Base-by-base conservation (phyloP, 352 stramenopile species). In the Phytophthora pisi region DNA sequence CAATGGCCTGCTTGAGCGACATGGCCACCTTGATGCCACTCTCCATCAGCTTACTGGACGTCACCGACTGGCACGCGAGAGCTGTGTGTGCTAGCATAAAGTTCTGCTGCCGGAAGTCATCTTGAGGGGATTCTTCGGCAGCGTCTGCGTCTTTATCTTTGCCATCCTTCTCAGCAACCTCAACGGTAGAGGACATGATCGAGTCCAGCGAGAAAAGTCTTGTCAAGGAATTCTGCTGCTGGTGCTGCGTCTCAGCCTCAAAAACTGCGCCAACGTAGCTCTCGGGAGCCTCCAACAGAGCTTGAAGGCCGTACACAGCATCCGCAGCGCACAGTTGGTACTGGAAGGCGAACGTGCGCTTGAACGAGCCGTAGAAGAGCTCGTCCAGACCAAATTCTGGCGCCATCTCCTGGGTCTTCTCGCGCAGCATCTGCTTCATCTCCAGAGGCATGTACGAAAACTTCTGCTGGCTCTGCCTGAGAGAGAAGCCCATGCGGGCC, bases 401-500 rank as follows among this genome's bases (percentile, higher is more conserved):
- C 3, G 82, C 91, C 78, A 98, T 92, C 51, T 98, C 92, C 43
- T 91, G 79, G 16, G 98, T 91, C 68, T 97, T 97, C 49, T 97
- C 87, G 18, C 90, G 91, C 28, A 99, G 80, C 72, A 92, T 90
- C 61, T 94, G 83, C 72, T 97, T 97, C 74, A 98, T 88, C 54
- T 91, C 79, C 0, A 95, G 75, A 11, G 90, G 95, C 92, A 99
- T 98, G 84, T 99, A 99, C 13, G 88, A 89, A 79, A 92, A 96
- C 60, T 97, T 98, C 66, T 99, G 97, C 62, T 97, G 85, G 70
- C 94, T 99, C 70, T 98, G 86, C 28, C 97, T 89, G 18, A 99
- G 73, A 1, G 93, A 98, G 64, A 98, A 97, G 9, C 97, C 97
- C 97, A 99, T 99, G 58, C 98, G 98, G 4, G 97, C 97, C 24